A percentile compares a stretch with the other conserved stretches of the same genome.
Evolutionary conservation across 192 early-diverging fungal genomes (phyloP).

Genomic region (Pilaira anomala): DNA sequence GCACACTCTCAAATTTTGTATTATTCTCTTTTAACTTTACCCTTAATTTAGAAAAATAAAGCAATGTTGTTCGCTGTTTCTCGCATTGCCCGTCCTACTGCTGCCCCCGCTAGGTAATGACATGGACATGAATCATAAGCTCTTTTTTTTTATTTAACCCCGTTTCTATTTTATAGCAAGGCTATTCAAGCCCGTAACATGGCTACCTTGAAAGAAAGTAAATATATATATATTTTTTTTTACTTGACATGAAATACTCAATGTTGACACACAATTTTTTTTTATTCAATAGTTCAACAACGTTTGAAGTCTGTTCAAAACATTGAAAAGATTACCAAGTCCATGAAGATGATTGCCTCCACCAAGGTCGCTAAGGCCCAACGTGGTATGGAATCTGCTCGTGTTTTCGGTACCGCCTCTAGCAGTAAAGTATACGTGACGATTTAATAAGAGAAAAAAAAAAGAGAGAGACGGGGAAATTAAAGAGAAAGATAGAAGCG

Average conservation of each 20-base stretch:
- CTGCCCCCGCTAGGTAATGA: conserved; percentile 31
- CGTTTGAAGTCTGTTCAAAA: conserved; percentile 95
- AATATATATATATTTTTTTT: conserved; percentile 19
- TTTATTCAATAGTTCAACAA: conserved; percentile 67
- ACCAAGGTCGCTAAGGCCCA: conserved; percentile 95
- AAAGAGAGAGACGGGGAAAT: neutral
- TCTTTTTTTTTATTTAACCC: too few relatives aligned
- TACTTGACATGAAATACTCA: neutral
- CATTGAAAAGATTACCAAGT: conserved; percentile 99
- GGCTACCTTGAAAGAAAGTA: conserved; percentile 92
- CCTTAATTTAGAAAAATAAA: conserved; percentile 1
- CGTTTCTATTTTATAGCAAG: conserved; percentile 41
- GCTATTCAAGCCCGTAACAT: conserved; percentile 82
- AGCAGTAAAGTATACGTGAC: conserved; percentile 46
- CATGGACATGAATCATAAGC: too few relatives aligned
- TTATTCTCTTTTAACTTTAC: neutral
- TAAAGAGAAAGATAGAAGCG: neutral
- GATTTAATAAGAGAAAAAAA: neutral
- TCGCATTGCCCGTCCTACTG: conserved; percentile 38
- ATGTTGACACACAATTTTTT: neutral
- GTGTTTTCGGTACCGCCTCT: conserved; percentile 65
- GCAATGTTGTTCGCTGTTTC: conserved; percentile 35
- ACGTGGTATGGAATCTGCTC: conserved; percentile 84
- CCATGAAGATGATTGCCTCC: conserved; percentile 99
- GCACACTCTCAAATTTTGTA: conserved; percentile 1